Conservation (phyloP, 2,329 filamentous ascomycete species). For the Chrysosporium keratinophilum region DNA sequence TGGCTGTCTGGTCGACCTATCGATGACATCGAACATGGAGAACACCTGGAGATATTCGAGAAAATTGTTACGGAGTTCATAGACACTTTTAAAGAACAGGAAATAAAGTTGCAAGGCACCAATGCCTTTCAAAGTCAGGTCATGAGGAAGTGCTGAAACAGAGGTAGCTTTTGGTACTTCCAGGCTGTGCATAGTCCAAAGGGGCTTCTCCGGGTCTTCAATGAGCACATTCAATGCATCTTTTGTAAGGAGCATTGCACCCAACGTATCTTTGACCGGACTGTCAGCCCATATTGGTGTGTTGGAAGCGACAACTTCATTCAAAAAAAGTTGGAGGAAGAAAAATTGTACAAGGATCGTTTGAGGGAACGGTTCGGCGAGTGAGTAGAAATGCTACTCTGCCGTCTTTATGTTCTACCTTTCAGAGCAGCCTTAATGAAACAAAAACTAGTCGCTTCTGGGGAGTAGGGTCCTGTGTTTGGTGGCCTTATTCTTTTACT, state of each 20-base stretch:
- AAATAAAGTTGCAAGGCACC: not conserved
- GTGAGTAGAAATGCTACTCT: too few relatives aligned
- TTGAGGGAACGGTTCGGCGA: too few relatives aligned
- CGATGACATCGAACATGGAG: not conserved
- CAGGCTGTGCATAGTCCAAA: constrained; percentile 21
- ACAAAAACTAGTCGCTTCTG: too few relatives aligned
- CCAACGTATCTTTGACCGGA: too few relatives aligned
- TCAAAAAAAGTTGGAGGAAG: too few relatives aligned
- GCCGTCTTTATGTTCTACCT: too few relatives aligned
- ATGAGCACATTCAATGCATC: constrained; percentile 21
- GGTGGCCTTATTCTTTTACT: too few relatives aligned
- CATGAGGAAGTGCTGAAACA: constrained; percentile 19
- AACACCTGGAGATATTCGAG: constrained; percentile 13
- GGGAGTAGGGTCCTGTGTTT: too few relatives aligned
- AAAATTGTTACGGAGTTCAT: constrained; percentile 12
- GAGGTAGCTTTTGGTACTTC: constrained; percentile 23
- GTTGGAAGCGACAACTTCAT: too few relatives aligned
- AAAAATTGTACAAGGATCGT: too few relatives aligned
- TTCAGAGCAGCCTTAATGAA: too few relatives aligned
- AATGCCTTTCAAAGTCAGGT: constrained; percentile 7
- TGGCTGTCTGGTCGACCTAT: constrained; percentile 21
- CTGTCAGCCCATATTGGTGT: too few relatives aligned
- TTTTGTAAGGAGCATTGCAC: constrained; percentile 1
- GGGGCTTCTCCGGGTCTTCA: constrained; percentile 21
- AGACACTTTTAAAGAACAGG: constrained; percentile 10